Evolutionary conservation across 495 filamentous ascomycete genomes (phyloP), one percentile per base, ranked within the genome.

Genomic region (Tuber aestivum): DNA sequence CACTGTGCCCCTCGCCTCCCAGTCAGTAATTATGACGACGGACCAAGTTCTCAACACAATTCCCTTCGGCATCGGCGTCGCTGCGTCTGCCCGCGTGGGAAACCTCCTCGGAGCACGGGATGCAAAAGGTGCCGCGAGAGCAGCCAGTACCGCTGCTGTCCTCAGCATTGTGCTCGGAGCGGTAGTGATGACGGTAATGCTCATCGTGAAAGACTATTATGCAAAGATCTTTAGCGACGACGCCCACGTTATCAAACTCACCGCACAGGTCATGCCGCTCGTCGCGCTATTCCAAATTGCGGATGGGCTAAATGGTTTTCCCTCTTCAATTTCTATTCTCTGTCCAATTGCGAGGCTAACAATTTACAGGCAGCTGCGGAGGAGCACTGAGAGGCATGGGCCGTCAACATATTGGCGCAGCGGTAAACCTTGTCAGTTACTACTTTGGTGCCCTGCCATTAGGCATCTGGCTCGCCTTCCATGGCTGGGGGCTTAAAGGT

Each of bases 261-360:
- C 93, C 0, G 90, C 92, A 3, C 88, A 94, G 44, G 92, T 97
- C 61, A 89, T 97, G 85, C 94, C 93, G 35, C 69, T 94, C 79
- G 94, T 97, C 18, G 94, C 94, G 4, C 86, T 97, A n/a, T 97
- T 97, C 86, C 94, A 97, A 85, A 94, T 97, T 74, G 93, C 94
- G 0, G 94, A 97, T 83, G 94, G 94, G 4, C 83, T 96, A 74
- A 95, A 95, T 84, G 93, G 42, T 69, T 42, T 21, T 7, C 35
- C 35, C 50, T 44, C 23, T 35, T 40, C n/a, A 32, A 16, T 21
- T 37, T 74, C 38, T 41, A 16, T 35, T 35, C 38, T 27, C 18
- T 8, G 14, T 41, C 50, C 45, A 32, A 44, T 8, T 0, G 38
- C 50, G 40, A 92, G 0, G 35, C 70, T 41, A 70, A 41, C 18